phyloP scores from a whole-genome alignment of 805 yeast species.

The Pichia californica region DNA sequence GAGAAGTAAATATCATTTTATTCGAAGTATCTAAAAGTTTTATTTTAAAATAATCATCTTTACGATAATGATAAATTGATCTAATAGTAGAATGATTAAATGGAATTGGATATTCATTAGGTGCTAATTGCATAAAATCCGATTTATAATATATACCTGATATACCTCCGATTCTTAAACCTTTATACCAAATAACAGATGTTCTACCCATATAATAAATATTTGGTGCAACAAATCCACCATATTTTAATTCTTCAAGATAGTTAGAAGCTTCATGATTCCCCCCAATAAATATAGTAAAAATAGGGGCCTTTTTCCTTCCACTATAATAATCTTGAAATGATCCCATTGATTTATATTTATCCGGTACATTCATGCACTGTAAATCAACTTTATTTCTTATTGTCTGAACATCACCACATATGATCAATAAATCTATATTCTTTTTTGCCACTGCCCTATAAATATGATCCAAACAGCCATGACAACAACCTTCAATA shows the following conservation, averaged over 20 bases:
- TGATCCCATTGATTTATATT: constrained; percentile 72
- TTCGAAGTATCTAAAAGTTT: constrained; percentile 29
- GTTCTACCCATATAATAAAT: constrained; percentile 80
- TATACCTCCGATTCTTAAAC: constrained; percentile 70
- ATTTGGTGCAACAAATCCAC: constrained; percentile 91
- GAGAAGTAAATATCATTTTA: constrained; percentile 59
- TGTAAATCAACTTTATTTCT: constrained; percentile 57
- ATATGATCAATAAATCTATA: constrained; percentile 61
- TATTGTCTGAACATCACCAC: constrained; percentile 90
- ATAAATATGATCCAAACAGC: constrained; percentile 61
- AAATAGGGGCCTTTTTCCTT: constrained; percentile 54
- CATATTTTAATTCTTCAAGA: constrained; percentile 62
- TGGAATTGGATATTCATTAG: constrained; percentile 38
- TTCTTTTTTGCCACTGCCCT: constrained; percentile 16
- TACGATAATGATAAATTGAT: constrained; percentile 69
- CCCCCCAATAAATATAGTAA: constrained; percentile 86
- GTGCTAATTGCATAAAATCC: constrained; percentile 38
- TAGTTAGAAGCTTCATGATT: constrained; percentile 89
- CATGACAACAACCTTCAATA: constrained; percentile 88
- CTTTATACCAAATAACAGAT: constrained; percentile 68
- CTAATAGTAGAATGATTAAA: constrained; percentile 40
- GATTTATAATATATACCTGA: constrained; percentile 72
- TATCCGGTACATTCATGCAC: constrained; percentile 72
- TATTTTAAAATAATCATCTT: constrained; percentile 55
- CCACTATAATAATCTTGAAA: constrained; percentile 69